Evolutionary conservation across 2,329 filamentous ascomycete species (phyloP).

Genomic region (Exophiala calicioides): DNA sequence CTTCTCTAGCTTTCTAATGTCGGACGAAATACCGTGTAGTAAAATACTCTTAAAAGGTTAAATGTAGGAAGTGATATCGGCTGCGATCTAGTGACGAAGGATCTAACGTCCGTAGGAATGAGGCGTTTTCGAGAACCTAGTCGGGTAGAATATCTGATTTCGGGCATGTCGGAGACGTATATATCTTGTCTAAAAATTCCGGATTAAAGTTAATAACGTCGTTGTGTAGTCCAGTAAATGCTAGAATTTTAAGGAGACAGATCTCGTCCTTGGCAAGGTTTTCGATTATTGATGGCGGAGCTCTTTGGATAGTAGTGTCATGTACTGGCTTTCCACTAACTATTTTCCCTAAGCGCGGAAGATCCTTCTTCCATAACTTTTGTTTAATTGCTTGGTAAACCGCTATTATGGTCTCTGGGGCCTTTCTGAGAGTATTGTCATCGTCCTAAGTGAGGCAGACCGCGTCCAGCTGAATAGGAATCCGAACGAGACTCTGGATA

Average conservation of each 20-base stretch:
- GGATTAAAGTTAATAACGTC: constrained; percentile 39
- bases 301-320: not conserved
- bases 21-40: constrained; percentile 3
- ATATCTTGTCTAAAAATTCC: constrained; percentile 22
- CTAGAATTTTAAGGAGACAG: constrained; percentile 36
- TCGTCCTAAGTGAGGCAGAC: constrained; percentile 43
- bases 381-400: constrained; percentile 39
- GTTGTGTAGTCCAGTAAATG: constrained; percentile 40
- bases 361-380: constrained; percentile 45
- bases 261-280: constrained; percentile 26
- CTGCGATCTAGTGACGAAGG: not conserved
- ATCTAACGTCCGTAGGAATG: not conserved
- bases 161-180: not conserved
- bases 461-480: constrained; percentile 50
- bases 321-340: not conserved
- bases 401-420: constrained; percentile 41
- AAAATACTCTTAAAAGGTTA: constrained; percentile 5
- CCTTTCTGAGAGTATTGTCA: constrained; percentile 9
- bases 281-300: constrained; percentile 25
- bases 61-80: constrained; percentile 3
- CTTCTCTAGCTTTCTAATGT: not conserved
- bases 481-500: constrained; percentile 43
- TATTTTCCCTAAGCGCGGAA: constrained; percentile 29
- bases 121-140: not conserved
- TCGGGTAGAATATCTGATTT: constrained; percentile 14